phyloP scores from a whole-genome alignment of 2,329 filamentous ascomycete species.

The Diplodia sapinea region DNA sequence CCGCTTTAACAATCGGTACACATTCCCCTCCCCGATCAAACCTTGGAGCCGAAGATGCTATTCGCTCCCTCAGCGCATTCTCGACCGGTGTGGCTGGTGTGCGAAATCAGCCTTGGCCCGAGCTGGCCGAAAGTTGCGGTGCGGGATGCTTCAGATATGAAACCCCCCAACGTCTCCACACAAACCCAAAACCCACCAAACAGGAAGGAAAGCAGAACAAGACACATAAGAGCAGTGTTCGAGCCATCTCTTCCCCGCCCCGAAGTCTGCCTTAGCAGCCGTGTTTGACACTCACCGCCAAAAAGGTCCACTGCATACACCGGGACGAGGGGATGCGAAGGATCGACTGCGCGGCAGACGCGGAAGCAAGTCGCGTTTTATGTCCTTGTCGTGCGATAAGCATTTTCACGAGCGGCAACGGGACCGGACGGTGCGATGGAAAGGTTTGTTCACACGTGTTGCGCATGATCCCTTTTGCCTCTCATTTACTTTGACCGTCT shows the following conservation, averaged over 20 bases:
- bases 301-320: background rate
- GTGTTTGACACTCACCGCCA: background rate
- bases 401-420: no score
- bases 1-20: slow-evolving; percentile 13
- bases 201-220: background rate
- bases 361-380: background rate
- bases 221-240: background rate
- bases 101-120: slow-evolving; percentile 21
- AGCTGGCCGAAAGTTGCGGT: slow-evolving; percentile 19
- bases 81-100: background rate
- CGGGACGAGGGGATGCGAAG: background rate
- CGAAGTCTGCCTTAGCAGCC: background rate
- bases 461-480: no score
- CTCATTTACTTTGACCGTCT: no score
- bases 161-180: background rate
- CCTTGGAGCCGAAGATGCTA: no score
- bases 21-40: no score
- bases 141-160: slow-evolving; percentile 20
- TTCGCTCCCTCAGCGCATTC: background rate
- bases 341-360: background rate
- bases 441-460: no score
- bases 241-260: background rate
- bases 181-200: background rate
- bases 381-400: background rate
- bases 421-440: no score